Base-by-base conservation (phyloP, 2,329 filamentous ascomycete genomes). In the Aspergillus vadensis region DNA sequence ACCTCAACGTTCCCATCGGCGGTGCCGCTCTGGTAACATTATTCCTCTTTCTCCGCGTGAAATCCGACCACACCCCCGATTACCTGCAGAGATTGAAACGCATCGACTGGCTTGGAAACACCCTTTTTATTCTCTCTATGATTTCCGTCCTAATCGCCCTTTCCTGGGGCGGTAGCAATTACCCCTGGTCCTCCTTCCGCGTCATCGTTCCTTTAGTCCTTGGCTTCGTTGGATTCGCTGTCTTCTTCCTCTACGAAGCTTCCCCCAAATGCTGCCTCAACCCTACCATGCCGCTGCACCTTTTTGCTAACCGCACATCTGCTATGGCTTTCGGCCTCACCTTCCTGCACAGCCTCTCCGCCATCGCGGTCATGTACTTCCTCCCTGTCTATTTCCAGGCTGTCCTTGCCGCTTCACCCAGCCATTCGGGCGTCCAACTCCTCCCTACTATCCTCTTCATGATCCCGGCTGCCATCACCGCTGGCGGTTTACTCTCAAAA, bases 371-470 rank as follows among this genome's bases (percentile, higher is more conserved):
- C 2, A 51, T 50, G 21, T 67, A 63, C 53, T 81, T 80, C 61
- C 57, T 82, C 2, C 78, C 81, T 0, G 65, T 82, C 9, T 83
- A 80, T 63, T 81, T 82, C 64, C 79, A 82, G 58, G 72, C 70
- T 2, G 77, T 82, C 0, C 67, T 70, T 4, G 49, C 68, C 0
- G 69, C 72, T 3, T 68, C 71, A 0, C 74, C 81, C 0, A 62
- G 67, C 0, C 62, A 69, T 0, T 72, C 76, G 2, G 71, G 76
- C 1, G 61, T 75, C 1, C 53, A 66, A 4, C 59, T 76, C 1
- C 63, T 76, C 5, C 68, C 76, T 21, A 69, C 62, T 3, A 63
- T 67, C 0, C 44, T 71, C 0, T 59, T 66, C 0, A 53, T 67
- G 2, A 53, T 72, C 2, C 65, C 73, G 0, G 62, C 65, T 4